Evolutionary conservation across 345 rosid species (phyloP).

Genomic region (Hibiscus trionum): DNA sequence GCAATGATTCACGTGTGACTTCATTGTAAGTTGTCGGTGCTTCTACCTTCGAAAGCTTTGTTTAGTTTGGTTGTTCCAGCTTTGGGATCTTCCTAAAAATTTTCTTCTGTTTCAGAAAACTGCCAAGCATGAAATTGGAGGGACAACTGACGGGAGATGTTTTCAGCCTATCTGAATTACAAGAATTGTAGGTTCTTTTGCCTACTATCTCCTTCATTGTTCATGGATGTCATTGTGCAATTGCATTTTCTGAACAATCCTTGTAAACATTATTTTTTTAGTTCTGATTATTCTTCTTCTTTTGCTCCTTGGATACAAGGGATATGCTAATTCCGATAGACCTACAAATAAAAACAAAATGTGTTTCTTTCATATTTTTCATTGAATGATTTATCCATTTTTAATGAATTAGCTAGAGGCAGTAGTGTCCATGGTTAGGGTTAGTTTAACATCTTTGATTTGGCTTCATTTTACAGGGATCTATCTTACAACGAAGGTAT

Average conservation of each 20-base stretch:
- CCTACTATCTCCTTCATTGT: background rate
- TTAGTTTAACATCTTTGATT: conserved; percentile 2
- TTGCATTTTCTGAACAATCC: background rate
- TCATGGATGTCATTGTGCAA: background rate
- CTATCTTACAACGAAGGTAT: conserved; percentile 59
- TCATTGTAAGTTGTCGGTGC: conserved; percentile 40
- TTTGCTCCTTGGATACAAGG: background rate
- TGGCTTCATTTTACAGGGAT: conserved; percentile 47
- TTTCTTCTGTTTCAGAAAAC: conserved; percentile 40
- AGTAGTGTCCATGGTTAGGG: background rate
- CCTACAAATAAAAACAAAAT: background rate
- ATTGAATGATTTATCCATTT: background rate
- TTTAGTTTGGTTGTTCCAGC: background rate
- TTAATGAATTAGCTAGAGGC: conserved; percentile 2
- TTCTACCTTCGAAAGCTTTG: background rate
- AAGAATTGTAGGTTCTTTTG: conserved; percentile 44
- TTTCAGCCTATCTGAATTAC: conserved; percentile 43
- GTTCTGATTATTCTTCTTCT: background rate
- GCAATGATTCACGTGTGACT: conserved; percentile 38
- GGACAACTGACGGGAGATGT: conserved; percentile 59
- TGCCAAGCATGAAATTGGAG: conserved; percentile 44
- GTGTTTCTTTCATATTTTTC: background rate
- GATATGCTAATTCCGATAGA: background rate
- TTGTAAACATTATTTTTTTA: background rate
- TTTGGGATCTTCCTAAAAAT: background rate